Evolutionary conservation across 129 eudicot species (phyloP).

Genomic region (Heracleum sosnowskyi): DNA sequence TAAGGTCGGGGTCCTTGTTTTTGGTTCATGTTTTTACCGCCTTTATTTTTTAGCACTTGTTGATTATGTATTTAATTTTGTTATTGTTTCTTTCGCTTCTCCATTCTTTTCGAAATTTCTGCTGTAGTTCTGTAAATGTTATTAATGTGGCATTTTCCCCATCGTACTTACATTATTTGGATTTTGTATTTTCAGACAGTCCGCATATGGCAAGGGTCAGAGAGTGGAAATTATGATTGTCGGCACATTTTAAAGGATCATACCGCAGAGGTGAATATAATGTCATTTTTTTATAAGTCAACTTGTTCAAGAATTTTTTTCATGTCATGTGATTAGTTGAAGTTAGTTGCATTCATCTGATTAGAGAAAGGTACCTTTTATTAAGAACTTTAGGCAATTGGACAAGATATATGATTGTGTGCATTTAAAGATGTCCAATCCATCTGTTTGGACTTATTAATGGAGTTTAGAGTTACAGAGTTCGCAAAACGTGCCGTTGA

Average conservation of each 20-base stretch:
- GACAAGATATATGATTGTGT: not conserved
- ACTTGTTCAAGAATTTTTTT: too few relatives aligned
- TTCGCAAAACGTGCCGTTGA: too few relatives aligned
- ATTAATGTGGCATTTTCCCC: not conserved
- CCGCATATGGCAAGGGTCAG: slow-evolving; percentile 87
- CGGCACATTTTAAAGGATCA: slow-evolving; percentile 75
- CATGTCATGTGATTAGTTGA: too few relatives aligned
- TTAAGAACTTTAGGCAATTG: too few relatives aligned
- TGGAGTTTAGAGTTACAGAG: not conserved
- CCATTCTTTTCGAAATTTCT: not conserved
- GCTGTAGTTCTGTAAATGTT: not conserved
- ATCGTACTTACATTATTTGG: not conserved
- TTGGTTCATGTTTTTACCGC: not conserved
- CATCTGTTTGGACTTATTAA: not conserved
- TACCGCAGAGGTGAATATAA: slow-evolving; percentile 69
- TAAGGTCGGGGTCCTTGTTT: slow-evolving; percentile 40
- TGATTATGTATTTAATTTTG: not conserved
- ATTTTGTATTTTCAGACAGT: slow-evolving; percentile 57
- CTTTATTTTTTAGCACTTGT: not conserved
- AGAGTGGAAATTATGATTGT: slow-evolving; percentile 74
- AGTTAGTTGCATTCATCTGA: too few relatives aligned
- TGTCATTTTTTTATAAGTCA: too few relatives aligned
- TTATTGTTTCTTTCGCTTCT: not conserved
- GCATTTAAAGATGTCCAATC: not conserved
- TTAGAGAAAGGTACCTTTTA: too few relatives aligned